phyloP scores from a whole-genome alignment of 2,329 filamentous ascomycete species.

The Clarireedia monteithiana region DNA sequence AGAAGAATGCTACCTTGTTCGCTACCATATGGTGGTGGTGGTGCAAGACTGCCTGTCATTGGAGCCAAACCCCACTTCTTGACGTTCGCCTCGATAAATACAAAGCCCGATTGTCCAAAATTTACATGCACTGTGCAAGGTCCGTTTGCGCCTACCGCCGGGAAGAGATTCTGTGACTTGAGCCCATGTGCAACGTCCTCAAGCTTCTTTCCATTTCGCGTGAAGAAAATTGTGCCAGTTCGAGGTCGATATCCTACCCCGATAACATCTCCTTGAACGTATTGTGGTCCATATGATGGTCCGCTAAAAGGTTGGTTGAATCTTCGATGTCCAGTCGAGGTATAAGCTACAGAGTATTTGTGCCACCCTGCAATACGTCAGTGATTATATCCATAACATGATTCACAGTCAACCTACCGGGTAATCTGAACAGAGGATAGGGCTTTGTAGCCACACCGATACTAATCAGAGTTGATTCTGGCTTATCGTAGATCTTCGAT shows the following conservation, averaged over 20 bases:
- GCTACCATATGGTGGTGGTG: constrained; percentile 91
- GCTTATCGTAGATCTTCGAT: constrained; percentile 96
- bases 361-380: constrained; percentile 60
- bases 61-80: constrained; percentile 99
- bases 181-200: constrained; percentile 91
- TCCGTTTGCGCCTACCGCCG: constrained; percentile 91
- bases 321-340: constrained; percentile 77
- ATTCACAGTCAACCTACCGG: constrained; percentile 52
- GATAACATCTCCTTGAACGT: constrained; percentile 90
- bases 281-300: constrained; percentile 73
- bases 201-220: constrained; percentile 92
- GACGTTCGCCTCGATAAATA: constrained; percentile 98
- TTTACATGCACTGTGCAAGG: constrained; percentile 93
- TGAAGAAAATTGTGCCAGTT: constrained; percentile 95
- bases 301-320: constrained; percentile 86
- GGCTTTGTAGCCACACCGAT: constrained; percentile 96
- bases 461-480: constrained; percentile 76
- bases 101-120: constrained; percentile 94
- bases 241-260: constrained; percentile 92
- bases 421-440: constrained; percentile 88
- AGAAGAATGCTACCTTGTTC: constrained; percentile 95
- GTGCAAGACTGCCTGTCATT: constrained; percentile 89
- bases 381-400: not conserved
- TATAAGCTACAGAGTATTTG: constrained; percentile 86
- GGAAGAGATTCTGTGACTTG: constrained; percentile 95